These are phyloP conservation scores for Musa acuminata DNA, from an alignment of 176 grass and related monocot species.

Conservation along the genomic window DNA sequence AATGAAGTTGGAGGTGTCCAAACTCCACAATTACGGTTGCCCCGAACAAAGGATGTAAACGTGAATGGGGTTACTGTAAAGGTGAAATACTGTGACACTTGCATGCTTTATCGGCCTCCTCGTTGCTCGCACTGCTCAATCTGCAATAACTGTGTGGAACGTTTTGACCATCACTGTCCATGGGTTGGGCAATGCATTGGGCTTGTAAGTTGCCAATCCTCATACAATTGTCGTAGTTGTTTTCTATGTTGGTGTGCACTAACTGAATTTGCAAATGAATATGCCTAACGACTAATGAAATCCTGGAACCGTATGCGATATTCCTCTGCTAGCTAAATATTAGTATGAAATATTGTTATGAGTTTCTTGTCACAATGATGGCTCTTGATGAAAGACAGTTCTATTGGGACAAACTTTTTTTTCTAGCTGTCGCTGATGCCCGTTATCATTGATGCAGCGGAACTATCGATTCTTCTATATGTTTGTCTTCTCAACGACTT, in stretches of 20 bases:
- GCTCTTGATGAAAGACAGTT: background rate
- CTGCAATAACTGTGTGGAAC: slow-evolving; percentile 12
- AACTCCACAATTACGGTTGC: slow-evolving; percentile 6
- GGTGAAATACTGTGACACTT: slow-evolving; percentile 14
- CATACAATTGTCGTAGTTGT: background rate
- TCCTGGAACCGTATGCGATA: too few relatives aligned
- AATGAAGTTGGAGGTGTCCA: slow-evolving; percentile 5
- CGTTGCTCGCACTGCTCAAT: slow-evolving; percentile 6
- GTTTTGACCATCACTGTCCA: slow-evolving; percentile 11
- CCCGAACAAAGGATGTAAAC: slow-evolving; percentile 1
- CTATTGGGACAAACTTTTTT: background rate
- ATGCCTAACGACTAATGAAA: background rate
- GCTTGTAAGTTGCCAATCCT: background rate
- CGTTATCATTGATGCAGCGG: background rate
- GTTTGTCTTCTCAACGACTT: slow-evolving; percentile 5
- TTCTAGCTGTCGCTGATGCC: background rate
- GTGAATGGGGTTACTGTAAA: slow-evolving; percentile 4
- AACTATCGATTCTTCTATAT: slow-evolving; percentile 11
- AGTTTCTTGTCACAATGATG: background rate
- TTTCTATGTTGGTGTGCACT: background rate
- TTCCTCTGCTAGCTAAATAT: too few relatives aligned
- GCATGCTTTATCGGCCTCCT: slow-evolving; percentile 10
- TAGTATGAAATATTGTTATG: background rate
- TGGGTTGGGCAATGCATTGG: slow-evolving; percentile 15
- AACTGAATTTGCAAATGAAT: background rate